Base-by-base conservation (phyloP, 2,329 filamentous ascomycete genomes). In the Aspergillus tubingensis region DNA sequence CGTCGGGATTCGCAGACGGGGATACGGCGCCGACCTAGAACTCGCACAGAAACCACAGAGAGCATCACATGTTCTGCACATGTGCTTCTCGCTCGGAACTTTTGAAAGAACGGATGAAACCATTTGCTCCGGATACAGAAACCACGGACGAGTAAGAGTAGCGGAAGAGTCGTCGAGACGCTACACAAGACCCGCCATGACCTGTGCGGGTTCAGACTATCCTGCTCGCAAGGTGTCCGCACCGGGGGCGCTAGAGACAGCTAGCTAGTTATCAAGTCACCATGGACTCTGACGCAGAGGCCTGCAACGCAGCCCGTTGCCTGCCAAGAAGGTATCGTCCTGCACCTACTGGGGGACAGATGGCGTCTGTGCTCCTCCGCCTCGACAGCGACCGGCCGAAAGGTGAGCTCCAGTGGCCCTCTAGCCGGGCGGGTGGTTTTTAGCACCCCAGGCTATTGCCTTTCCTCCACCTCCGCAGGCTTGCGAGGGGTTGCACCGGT, bases 331-430 rank as follows among this genome's bases (percentile, higher is more conserved):
- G 43, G 44, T 51, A 52, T 57, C 38, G 19, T 55, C 21, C 61
- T 62, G 59, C 59, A 59, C 61, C 61, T 38, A 54, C 47, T 36
- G 30, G 54, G 54, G 57, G 30, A 56, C 57, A 62, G 63, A 62
- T 55, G 59, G 47, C 57, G 61, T 64, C 59, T 62, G 61, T 62
- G 61, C 59, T 65, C 51, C 30, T 57, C 32, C 49, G 38, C 58
- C 27, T 54, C 54, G 25, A 41, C 21, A 54, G 57, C 58, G 54
- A 55, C 58, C 58, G 58, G 54, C 61, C 54, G 51, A 58, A 58
- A 53, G 13, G 25, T 50, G 47, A 30, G n/a, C 25, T 11, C 25
- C 47, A 50, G 25, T 50, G 25, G 47, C 13, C 15, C 47, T 50
- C 23, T 32, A 50, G 47, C 47, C 47, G 47, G 47, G 25, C 47